phyloP scores from a whole-genome alignment of 305 asterid species.

The Salvia sclarea region DNA sequence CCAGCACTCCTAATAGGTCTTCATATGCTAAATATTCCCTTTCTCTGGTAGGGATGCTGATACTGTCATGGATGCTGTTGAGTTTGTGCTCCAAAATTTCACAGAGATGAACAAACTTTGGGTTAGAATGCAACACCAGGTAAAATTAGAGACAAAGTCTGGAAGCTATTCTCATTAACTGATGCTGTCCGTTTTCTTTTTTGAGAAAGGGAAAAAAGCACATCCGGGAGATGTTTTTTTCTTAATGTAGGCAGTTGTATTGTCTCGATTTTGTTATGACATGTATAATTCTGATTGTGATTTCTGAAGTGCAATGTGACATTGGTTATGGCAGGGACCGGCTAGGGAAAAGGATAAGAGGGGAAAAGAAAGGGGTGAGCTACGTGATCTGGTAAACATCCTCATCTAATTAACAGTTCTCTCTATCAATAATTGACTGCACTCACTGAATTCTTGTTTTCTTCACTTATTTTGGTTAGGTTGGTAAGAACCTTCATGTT shows the following conservation, averaged over 20 bases:
- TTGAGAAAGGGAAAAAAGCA: slow-evolving; percentile 33
- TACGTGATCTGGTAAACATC: slow-evolving; percentile 89
- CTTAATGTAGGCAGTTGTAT: slow-evolving; percentile 40
- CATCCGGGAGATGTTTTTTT: slow-evolving; percentile 35
- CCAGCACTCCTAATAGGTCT: slow-evolving; percentile 16
- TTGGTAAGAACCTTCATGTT: slow-evolving; percentile 97
- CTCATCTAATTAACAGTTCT: slow-evolving; percentile 27
- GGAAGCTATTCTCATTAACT: slow-evolving; percentile 38
- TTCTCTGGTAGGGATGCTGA: slow-evolving; percentile 76
- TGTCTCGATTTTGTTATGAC: slow-evolving; percentile 33
- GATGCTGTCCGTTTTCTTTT: slow-evolving; percentile 34
- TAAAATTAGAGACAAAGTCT: slow-evolving; percentile 47
- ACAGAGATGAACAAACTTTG: slow-evolving; percentile 99
- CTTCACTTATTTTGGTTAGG: slow-evolving; percentile 55
- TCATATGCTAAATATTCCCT: slow-evolving; percentile 29
- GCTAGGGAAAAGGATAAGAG: slow-evolving; percentile 93
- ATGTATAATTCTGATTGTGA: slow-evolving; percentile 44
- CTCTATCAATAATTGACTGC: slow-evolving; percentile 27
- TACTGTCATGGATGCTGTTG: slow-evolving; percentile 86
- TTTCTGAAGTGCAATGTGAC: slow-evolving; percentile 44
- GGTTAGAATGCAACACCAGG: slow-evolving; percentile 99
- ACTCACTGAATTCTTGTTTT: slow-evolving; percentile 36
- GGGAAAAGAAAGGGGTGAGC: slow-evolving; percentile 96
- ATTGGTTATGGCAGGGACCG: slow-evolving; percentile 80
- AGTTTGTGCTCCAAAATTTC: slow-evolving; percentile 97